Percentiles rank a stretch among this genome's conserved stretches.
Conservation (phyloP, 78 protist genomes). For the Dictyostelium capitatum region DNA sequence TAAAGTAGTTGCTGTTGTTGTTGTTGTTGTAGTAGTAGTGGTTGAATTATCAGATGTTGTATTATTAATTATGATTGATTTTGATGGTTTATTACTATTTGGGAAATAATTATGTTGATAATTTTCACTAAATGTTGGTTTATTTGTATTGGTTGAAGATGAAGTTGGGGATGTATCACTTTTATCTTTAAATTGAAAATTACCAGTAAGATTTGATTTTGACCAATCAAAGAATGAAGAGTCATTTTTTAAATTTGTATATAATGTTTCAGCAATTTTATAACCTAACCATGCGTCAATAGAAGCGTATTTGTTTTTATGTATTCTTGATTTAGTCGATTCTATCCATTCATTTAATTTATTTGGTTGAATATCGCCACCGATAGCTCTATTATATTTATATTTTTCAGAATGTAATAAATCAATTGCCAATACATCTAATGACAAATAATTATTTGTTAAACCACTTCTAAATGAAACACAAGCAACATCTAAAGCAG, state of each 20-base stretch:
- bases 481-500: conserved; percentile 45
- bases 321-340: neutral
- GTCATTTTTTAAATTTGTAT: conserved; percentile 28
- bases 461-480: conserved; percentile 23
- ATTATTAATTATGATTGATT: neutral
- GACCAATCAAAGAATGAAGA: conserved; percentile 57
- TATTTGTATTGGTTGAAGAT: neutral
- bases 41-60: neutral
- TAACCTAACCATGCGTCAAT: conserved; percentile 67
- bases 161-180: neutral
- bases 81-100: neutral
- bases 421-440: conserved; percentile 35
- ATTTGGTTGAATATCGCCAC: neutral
- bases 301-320: conserved; percentile 39
- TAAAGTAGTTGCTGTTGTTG: neutral
- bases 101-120: neutral
- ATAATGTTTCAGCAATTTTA: conserved; percentile 29
- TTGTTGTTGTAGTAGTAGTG: neutral
- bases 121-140: neutral
- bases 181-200: conserved; percentile 11
- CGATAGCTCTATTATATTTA: neutral
- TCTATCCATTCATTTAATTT: neutral
- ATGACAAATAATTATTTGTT: conserved; percentile 30
- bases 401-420: neutral
- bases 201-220: conserved; percentile 10